A percentile compares a stretch with the other conserved stretches of the same genome.
phyloP scores from a whole-genome alignment of 208 protist species.

The Leishmania martiniquensis region DNA sequence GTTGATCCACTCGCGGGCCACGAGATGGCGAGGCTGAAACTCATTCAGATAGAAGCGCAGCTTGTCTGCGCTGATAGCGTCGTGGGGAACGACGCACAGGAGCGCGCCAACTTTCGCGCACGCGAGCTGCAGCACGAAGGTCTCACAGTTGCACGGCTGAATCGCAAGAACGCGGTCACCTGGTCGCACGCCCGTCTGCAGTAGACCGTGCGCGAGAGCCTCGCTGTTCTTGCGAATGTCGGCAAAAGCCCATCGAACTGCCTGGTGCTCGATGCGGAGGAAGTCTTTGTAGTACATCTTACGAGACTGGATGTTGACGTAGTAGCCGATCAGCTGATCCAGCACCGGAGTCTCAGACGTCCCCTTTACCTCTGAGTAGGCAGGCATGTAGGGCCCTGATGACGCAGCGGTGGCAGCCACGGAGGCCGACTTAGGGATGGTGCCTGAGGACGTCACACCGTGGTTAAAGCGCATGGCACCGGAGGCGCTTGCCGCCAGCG shows the following conservation, averaged over 20 bases:
- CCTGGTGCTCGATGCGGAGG: conserved; percentile 93
- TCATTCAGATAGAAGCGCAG: conserved; percentile 93
- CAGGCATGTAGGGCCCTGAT: conserved; percentile 60
- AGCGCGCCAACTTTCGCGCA: conserved; percentile 91
- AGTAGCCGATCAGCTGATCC: conserved; percentile 93
- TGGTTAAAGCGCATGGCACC: conserved; percentile 41
- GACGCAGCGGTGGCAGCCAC: conserved; percentile 51
- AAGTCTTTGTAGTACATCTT: conserved; percentile 95
- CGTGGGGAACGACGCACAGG: conserved; percentile 80
- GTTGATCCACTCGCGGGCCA: conserved; percentile 90
- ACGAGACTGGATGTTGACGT: conserved; percentile 93
- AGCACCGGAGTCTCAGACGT: conserved; percentile 63
- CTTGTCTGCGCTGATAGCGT: conserved; percentile 86
- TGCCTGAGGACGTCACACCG: conserved; percentile 23
- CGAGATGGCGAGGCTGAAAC: conserved; percentile 88
- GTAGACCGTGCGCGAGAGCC: conserved; percentile 88
- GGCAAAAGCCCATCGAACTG: conserved; percentile 91
- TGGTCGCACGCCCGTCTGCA: conserved; percentile 89
- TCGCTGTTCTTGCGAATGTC: conserved; percentile 95
- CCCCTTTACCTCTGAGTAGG: conserved; percentile 86
- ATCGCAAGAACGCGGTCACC: conserved; percentile 87
- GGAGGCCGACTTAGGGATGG: conserved; percentile 46
- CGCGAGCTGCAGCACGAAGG: conserved; percentile 88
- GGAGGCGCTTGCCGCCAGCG: conserved; percentile 16
- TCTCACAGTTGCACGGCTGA: conserved; percentile 93